Base-by-base conservation (phyloP, 2,329 filamentous ascomycete species). In the Aspergillus brasiliensis region DNA sequence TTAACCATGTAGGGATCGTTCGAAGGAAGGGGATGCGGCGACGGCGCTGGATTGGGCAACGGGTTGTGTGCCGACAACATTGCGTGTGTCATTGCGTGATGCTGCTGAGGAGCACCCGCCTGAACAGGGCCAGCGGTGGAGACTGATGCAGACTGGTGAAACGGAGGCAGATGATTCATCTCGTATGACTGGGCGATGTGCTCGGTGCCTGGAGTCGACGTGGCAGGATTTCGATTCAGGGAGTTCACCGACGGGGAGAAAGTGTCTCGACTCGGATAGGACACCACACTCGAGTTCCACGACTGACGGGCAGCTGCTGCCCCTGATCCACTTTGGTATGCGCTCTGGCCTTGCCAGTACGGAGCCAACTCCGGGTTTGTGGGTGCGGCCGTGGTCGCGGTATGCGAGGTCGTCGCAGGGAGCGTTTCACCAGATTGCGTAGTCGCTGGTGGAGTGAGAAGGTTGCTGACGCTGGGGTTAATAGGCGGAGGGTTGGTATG, bases 141-240 rank as follows among this genome's bases (percentile, higher is more conserved):
- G 71, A 87, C 82, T 17, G 85, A 79, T 65, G 84, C 78, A 48
- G 82, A 79, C 52, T 83, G 83, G 61, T 87, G 83, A 72, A 88
- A 91, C 34, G 87, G 81, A 47, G 87, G 84, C 61, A 89, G 67
- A 46, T 76, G 82, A 65, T 87, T 86, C 62, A 86, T 81, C 64
- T 90, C 88, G 75, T 88, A 91, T 6, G 88, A 83, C 61, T 89
- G 86, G 57, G 89, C 84, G 57, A 93, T 80, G 51, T 82, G 83
- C 71, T 91, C 86, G 51, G 80, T 81, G 27, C 82, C 80, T 7
- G 84, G 82, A 8, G 89, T 88, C 53, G 87, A 86, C 66, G 83
- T 82, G 44, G 83, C 79, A 61, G 76, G 77, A 66, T 79, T 81
- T 66, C 85, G 82, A 64, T 80, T 77, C 64, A 82, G 77, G 65